Evolutionary conservation across 169 alveolate species (phyloP), one percentile per base, ranked within the genome.

Genomic region (Cryptosporidium muris): DNA sequence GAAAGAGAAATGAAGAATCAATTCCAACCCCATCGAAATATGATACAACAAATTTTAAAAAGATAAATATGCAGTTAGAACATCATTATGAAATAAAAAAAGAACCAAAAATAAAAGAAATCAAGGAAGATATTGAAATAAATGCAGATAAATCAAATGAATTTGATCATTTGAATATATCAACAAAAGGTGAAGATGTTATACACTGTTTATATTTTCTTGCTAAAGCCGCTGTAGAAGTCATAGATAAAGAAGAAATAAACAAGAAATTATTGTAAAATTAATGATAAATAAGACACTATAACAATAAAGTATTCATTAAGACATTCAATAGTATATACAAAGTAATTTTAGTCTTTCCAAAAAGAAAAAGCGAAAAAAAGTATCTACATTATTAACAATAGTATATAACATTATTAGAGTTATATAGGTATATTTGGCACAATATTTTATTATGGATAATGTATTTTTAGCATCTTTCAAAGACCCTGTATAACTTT

Each of bases 401-500:
- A 25, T 25, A 25, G 25, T 25, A 25, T 25, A 25, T 37, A 37
- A 51, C 66, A 40, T 37, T 37, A 4, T 36, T 34, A 62, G 12
- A 12, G 12, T 34, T 37, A 56, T 60, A 60, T n/a, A 60, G 2
- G 25, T 25, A 25, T 25, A 25, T 25, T 25, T 25, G 25, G 25
- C 0, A 25, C 25, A 25, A 25, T 0, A 0, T 25, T 25, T 25
- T 25, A 0, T 8, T 16, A 7, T 16, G 34, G n/a, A 53, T 8
- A 53, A 7, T 53, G 14, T 25, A 8, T 1, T 25, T 51, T 63
- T 88, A 88, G 52, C 91, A 88, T 42, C 92, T 52, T 42, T 89
- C 92, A 52, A 89, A 89, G 48, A 89, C 89, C 56, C 51, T 66
- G 63, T 89, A 89, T 42, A 89, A 51, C 58, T 89, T 89, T 40